Conservation (phyloP, 2,329 filamentous ascomycete species). For the Trichoderma semiorbis region DNA sequence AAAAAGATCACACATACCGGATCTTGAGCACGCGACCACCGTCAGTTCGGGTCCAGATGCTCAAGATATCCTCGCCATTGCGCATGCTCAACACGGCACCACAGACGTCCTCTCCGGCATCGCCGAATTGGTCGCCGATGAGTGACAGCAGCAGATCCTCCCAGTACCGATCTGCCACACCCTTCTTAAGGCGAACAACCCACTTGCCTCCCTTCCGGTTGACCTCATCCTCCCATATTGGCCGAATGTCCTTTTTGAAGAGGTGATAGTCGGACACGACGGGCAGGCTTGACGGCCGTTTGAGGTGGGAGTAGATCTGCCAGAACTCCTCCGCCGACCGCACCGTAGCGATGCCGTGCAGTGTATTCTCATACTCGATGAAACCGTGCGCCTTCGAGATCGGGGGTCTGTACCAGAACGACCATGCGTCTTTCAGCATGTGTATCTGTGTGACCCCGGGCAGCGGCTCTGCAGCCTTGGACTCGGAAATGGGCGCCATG, state of each 20-base stretch:
- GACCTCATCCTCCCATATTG: constrained; percentile 97
- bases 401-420: constrained; percentile 95
- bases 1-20: constrained; percentile 52
- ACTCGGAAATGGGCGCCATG: constrained; percentile 48
- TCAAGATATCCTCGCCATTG: constrained; percentile 94
- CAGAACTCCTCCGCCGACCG: constrained; percentile 87
- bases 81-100: constrained; percentile 91
- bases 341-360: constrained; percentile 80
- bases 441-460: constrained; percentile 43
- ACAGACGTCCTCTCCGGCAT: constrained; percentile 90
- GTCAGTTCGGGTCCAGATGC: constrained; percentile 94
- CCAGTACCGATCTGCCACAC: constrained; percentile 94
- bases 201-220: constrained; percentile 97
- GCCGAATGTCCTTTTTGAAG: constrained; percentile 93
- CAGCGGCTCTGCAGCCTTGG: constrained; percentile 29
- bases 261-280: constrained; percentile 97
- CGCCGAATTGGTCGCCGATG: constrained; percentile 89
- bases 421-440: constrained; percentile 80
- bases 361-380: constrained; percentile 93
- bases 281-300: constrained; percentile 80
- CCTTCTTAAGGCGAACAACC: constrained; percentile 96
- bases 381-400: constrained; percentile 88
- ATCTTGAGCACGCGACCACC: constrained; percentile 95
- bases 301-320: constrained; percentile 82
- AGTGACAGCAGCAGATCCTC: constrained; percentile 89